phyloP scores from a whole-genome alignment of 208 protist species.

The Acanthamoeba sp. region DNA sequence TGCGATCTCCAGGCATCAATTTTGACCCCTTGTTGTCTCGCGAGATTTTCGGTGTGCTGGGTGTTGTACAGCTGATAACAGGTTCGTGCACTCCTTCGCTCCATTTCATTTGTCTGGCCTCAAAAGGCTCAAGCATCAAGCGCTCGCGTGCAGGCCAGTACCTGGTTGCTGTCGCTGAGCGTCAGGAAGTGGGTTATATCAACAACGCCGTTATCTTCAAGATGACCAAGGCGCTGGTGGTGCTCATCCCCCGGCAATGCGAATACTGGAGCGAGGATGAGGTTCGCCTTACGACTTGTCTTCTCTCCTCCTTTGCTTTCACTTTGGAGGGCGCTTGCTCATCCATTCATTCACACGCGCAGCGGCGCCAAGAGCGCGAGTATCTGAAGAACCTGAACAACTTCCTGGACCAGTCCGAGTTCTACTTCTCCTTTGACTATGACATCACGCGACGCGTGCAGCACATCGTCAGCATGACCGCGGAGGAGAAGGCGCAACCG shows the following conservation, averaged over 20 bases:
- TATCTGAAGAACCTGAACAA: slow-evolving; percentile 67
- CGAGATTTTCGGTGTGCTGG: slow-evolving; percentile 61
- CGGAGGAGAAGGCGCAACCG: slow-evolving; percentile 32
- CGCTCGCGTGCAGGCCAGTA: not conserved
- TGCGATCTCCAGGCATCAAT: not conserved
- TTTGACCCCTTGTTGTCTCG: slow-evolving; percentile 9
- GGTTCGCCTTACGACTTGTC: no score
- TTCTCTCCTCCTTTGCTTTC: no score
- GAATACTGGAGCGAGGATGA: slow-evolving; percentile 69
- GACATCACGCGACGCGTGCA: slow-evolving; percentile 66
- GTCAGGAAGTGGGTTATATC: slow-evolving; percentile 66
- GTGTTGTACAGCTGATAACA: slow-evolving; percentile 38
- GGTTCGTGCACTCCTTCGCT: not conserved
- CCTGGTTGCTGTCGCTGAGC: slow-evolving; percentile 21
- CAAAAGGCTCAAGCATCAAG: no score
- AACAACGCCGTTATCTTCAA: slow-evolving; percentile 40
- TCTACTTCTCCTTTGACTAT: slow-evolving; percentile 73
- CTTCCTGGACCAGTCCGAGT: slow-evolving; percentile 63
- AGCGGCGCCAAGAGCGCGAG: slow-evolving; percentile 45
- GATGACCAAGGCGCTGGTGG: slow-evolving; percentile 46
- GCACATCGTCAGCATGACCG: slow-evolving; percentile 17
- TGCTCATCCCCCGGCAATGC: slow-evolving; percentile 44
- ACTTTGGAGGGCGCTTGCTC: no score
- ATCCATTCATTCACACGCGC: no score
- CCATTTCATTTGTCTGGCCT: not conserved